Base-by-base conservation (phyloP, 208 protist genomes). In the Acanthamoeba sp. region DNA sequence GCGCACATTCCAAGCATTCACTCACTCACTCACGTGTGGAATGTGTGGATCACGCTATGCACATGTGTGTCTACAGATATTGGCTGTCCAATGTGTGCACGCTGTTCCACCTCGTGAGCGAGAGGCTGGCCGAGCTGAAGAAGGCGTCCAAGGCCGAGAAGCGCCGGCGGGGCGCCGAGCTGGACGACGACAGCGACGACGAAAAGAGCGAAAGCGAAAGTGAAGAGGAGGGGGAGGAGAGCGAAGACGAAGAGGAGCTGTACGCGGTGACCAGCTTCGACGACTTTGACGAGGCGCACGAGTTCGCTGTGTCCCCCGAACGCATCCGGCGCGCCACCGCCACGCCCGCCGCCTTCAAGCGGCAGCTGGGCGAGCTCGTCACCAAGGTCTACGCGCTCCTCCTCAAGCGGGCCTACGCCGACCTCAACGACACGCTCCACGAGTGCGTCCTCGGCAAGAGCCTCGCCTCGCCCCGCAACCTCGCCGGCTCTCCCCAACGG, bases 331-430 rank as follows among this genome's bases (percentile, higher is more conserved):
- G 73, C 38, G 32, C 1, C 38, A 22, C 27, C 38, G n/a, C 42
- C 14, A 36, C 20, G 55, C 9, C 52, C 24, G 6, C 3, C 9
- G 24, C 29, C 6, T 93, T 93, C 45, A 76, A 93, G 48, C 20
- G 22, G 32, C 62, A 82, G 12, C 66, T 93, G n/a, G 29, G 32
- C 20, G 69, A 76, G 36, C 89, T 93, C 38, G 89, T 93, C 42
- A 52, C 36, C 36, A 48, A 57, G 45, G 36, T 93, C 89, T 93
- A 93, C 50, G 22, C 45, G 20, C 3, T 93, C 52, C 89, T 93
- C 3, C 45, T 93, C 48, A 93, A 93, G 52, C 89, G 89, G 7
- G 62, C 24, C 36, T 45, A 91, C 62, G 34, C 10, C 14, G 27
- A 4, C 27, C 85, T 91, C 38, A 22, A 42, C 1, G 22, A 71